Evolutionary conservation across 768 basidiomycete genomes (phyloP), one percentile per base, ranked within the genome.

Genomic region (Russula griseocarnosa): DNA sequence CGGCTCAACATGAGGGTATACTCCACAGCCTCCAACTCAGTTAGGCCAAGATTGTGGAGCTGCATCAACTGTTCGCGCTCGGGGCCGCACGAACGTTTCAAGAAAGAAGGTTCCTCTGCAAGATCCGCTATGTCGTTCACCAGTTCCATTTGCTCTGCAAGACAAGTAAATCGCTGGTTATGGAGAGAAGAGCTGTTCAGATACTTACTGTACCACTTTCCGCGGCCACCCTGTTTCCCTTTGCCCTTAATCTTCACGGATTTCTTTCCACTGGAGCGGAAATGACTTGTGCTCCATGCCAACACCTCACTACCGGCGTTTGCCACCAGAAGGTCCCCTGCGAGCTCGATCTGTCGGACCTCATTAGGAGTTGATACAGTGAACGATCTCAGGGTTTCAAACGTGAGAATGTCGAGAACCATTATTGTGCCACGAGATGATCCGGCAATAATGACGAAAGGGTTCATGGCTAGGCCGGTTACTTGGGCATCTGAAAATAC

Each of bases 1-100:
- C 88, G 84, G 66, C 90, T 92, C 67, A 93, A 80, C 90, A 93
- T 93, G 52, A 94, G 72, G 0, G 86, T 80, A 68, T 94, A 94
- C 69, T 91, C 87, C 30, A 93, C 75, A 0, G 87, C 89, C 69
- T 91, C 91, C 1, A 74, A 73, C 69, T 94, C 91, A 61, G 79
- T 85, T 46, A 93, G 74, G 3, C 92, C 91, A 4, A 94, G 79
- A n/a, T 74, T 73, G 38, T 83, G 77, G 26, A 92, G 72, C 13
- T 80, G 79, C 2, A 77, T 77, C 14, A 75, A 75, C 66, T 93
- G 88, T 67, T 85, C 87, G 28, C 77, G 76, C 64, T 83, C 82
- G 38, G 82, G 78, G 0, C 79, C 79, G 66, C 80, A 76, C 3
- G 71, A 72, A 18, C 73, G 75, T 50, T 76, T 76, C 0, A 67